phyloP scores from a whole-genome alignment of 202 grass and related monocot species.

The Schoenoplectus tabernaemontani region DNA sequence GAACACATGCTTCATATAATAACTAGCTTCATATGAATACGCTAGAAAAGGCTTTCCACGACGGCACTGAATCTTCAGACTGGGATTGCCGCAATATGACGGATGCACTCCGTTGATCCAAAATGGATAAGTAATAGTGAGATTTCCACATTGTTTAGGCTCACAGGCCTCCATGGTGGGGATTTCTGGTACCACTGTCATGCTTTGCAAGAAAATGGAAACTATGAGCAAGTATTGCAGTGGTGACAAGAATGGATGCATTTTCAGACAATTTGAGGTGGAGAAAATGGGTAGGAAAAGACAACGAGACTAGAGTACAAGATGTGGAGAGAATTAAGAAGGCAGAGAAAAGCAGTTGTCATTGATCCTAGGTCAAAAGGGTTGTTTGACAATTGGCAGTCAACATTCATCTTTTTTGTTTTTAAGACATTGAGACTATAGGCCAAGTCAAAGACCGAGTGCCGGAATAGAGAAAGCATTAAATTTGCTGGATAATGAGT shows the following conservation, averaged over 20 bases:
- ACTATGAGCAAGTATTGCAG: neutral
- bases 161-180: conserved; percentile 21
- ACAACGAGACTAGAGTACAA: neutral
- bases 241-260: neutral
- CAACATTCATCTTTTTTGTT: no score
- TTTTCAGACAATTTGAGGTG: neutral
- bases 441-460: no score
- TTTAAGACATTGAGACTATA: no score
- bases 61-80: conserved; percentile 27
- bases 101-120: conserved; percentile 32
- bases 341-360: neutral
- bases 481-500: no score
- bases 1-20: conserved; percentile 33
- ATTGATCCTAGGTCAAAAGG: neutral
- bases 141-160: conserved; percentile 36
- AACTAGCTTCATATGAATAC: conserved; percentile 12
- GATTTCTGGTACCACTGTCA: neutral
- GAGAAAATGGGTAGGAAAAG: neutral
- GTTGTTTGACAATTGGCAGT: neutral
- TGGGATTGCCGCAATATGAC: conserved; percentile 26
- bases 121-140: conserved; percentile 40
- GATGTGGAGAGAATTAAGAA: neutral
- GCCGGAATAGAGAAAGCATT: no score
- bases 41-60: conserved; percentile 18
- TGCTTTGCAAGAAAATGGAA: neutral